Evolutionary conservation across 768 basidiomycete genomes (phyloP).

Genomic region (Lactifluus rugatus): DNA sequence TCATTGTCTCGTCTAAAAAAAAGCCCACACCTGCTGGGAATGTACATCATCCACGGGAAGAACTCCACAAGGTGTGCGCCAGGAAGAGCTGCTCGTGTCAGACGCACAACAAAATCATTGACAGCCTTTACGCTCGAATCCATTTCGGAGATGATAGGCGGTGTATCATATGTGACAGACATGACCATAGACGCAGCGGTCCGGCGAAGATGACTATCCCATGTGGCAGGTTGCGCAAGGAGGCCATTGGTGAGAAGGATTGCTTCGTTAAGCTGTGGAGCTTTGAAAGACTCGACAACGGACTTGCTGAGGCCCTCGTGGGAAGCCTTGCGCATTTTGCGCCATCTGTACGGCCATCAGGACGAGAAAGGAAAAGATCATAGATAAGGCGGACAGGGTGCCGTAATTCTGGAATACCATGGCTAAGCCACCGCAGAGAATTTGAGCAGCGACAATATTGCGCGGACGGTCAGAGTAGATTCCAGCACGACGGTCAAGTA

Average conservation of each 20-base stretch:
- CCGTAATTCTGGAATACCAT: conserved; percentile 15
- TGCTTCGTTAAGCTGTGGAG: conserved; percentile 7
- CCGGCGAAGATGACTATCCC: conserved; percentile 14
- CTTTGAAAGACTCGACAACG: conserved; percentile 4
- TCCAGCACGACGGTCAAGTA: conserved; percentile 20
- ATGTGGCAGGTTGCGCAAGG: conserved; percentile 4
- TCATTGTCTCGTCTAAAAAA: neutral
- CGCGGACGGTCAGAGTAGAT: conserved; percentile 18
- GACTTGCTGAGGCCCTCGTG: conserved; percentile 12
- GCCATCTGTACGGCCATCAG: conserved; percentile 13
- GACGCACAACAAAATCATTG: conserved; percentile 13
- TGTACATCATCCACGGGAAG: conserved; percentile 19
- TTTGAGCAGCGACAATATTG: conserved; percentile 16
- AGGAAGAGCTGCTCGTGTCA: conserved; percentile 14
- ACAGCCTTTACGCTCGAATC: conserved; percentile 10
- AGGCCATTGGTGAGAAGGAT: conserved; percentile 10
- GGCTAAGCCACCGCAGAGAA: conserved; percentile 12
- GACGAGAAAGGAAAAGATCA: neutral
- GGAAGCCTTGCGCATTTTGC: conserved; percentile 13
- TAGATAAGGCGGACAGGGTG: conserved; percentile 1
- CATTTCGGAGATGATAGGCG: conserved; percentile 5
- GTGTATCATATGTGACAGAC: conserved; percentile 15
- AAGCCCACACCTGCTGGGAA: conserved; percentile 5
- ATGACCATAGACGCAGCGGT: conserved; percentile 15
- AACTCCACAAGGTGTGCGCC: conserved; percentile 18